Evolutionary conservation across 768 basidiomycete genomes (phyloP), one percentile per base, ranked within the genome.

Genomic region (Auriscalpium vulgare): DNA sequence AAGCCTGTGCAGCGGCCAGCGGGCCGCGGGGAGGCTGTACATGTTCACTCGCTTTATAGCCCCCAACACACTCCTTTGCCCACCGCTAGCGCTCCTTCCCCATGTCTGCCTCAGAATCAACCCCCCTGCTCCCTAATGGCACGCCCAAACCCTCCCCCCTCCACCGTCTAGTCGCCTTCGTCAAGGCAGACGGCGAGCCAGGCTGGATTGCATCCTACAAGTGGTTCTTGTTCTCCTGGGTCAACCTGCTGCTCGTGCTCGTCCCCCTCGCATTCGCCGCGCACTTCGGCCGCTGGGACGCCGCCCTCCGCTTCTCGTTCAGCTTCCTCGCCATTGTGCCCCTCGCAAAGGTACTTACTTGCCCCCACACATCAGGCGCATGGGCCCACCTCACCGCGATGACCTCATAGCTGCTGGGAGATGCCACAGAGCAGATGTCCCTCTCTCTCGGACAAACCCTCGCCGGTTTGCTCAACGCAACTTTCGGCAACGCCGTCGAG

Each of bases 281-380:
- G 21, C 82, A 90, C 69, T 74, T 80, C 62, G 66, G 81, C 16
- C 64, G 81, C 63, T 91, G 87, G 87, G 90, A 91, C 75, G 84
- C 83, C 35, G 83, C 79, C 16, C 70, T 84, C n/a, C 80, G 85
- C 11, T 91, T 91, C 62, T 69, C 69, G 8, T 87, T 88, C 68
- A 85, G 84, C 59, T 92, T 93, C 67, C 62, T 91, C 45, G 88
- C 91, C 10, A 91, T 94, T 62, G 75, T 94, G 54, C 94, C 94
- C 29, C 78, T 97, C 34, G 94, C 92, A 29, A 88, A 87, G 76
- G 91, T 90, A 62, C 51, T 75, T 38, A 17, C 0, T 21, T 11
- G 11, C 6, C 8, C 17, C 16, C 37, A 29, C 29, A 29, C 5
- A 2, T 29, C 23, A 29, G 23, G 5, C 21, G 11, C 36, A 9